A percentile compares a stretch with the other conserved stretches of the same genome.
These are phyloP conservation scores for Mortierella sp. DNA, from an alignment of 371 early-diverging fungal genomes.

Conservation along the genomic window DNA sequence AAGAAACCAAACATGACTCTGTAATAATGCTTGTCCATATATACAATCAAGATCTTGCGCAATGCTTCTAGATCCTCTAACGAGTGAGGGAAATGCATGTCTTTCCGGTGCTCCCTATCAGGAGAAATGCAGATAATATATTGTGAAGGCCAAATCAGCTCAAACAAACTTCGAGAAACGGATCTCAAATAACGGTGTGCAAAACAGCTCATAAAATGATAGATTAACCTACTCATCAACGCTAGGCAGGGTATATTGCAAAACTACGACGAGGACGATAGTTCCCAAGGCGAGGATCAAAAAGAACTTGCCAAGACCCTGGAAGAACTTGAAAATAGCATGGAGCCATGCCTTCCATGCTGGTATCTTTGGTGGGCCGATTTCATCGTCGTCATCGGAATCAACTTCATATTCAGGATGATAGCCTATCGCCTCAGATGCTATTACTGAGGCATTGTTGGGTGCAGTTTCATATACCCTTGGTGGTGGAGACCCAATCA, in stretches of 20 bases:
- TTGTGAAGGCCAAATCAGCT: constrained; percentile 1
- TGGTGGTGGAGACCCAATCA: constrained; percentile 8
- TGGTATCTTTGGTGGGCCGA: neutral
- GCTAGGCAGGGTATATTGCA: constrained; percentile 49
- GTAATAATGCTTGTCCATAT: constrained; percentile 69
- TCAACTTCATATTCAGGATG: constrained; percentile 4
- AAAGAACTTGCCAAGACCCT: constrained; percentile 52
- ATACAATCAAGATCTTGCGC: constrained; percentile 66
- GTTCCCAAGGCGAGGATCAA: constrained; percentile 52
- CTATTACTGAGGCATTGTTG: neutral
- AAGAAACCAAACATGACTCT: constrained; percentile 68
- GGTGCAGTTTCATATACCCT: constrained; percentile 10
- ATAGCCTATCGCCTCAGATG: neutral
- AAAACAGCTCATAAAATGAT: too few species aligned
- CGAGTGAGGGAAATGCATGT: constrained; percentile 68
- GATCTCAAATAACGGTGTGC: too few species aligned
- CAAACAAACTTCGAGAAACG: neutral
- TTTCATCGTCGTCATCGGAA: constrained; percentile 10
- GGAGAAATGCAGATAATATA: neutral
- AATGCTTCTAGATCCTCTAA: constrained; percentile 67
- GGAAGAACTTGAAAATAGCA: constrained; percentile 32
- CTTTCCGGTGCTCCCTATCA: constrained; percentile 66
- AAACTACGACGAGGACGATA: constrained; percentile 28
- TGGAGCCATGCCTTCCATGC: constrained; percentile 32
- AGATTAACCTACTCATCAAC: constrained; percentile 46